Conservation (phyloP, 73 alveolate species). For the Tetrahymena borealis region DNA sequence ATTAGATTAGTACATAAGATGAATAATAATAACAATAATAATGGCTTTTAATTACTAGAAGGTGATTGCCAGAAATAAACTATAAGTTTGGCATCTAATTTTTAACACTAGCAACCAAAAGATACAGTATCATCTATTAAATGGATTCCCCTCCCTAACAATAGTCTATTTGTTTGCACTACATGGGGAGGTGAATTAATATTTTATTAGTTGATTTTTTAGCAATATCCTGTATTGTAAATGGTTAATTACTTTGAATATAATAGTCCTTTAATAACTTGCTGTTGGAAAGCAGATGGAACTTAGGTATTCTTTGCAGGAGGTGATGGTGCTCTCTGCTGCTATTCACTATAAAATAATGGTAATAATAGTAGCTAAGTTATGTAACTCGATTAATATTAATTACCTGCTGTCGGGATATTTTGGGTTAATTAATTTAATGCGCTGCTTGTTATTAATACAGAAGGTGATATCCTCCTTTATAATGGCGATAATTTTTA, state of each 20-base stretch:
- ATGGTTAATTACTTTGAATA: not conserved
- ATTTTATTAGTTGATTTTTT: not conserved
- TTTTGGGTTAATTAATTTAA: not conserved
- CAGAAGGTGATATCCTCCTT: not conserved
- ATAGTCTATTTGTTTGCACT: not conserved
- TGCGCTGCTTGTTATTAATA: not conserved
- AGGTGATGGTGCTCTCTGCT: not conserved
- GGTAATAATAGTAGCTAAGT: not conserved
- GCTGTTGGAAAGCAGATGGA: not conserved
- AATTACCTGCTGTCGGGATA: not conserved
- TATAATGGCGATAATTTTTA: not conserved
- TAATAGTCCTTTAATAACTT: not conserved
- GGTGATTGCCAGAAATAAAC: not conserved
- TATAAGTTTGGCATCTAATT: not conserved
- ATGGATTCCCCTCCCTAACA: not conserved
- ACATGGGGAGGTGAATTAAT: constrained; percentile 2
- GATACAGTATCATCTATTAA: not conserved
- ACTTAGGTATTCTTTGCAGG: not conserved
- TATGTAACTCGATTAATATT: not conserved
- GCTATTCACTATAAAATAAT: not conserved
- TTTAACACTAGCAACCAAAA: not conserved
- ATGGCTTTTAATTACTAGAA: not conserved
- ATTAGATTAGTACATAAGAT: not conserved
- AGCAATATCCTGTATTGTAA: not conserved
- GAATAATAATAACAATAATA: not conserved